Conservation (phyloP, 108 stramenopile genomes). For the Nitzschia sp. region DNA sequence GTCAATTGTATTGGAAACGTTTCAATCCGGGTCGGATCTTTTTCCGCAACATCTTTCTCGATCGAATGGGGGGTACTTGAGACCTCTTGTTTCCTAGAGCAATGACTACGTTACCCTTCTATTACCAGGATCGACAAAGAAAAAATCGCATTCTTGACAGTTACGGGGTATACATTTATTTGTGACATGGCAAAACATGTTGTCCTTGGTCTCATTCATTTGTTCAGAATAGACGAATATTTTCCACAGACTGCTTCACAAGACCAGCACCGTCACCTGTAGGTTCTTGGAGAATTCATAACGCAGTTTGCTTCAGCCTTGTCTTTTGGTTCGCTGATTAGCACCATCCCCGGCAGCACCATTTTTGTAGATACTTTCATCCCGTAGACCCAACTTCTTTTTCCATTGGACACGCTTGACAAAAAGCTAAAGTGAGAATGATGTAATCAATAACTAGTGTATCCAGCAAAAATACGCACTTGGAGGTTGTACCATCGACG, state of each 20-base stretch:
- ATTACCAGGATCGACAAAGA: slow-evolving; percentile 35
- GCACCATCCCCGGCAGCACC: slow-evolving; percentile 50
- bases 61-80: not conserved
- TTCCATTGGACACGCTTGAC: slow-evolving; percentile 36
- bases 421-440: not conserved
- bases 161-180: slow-evolving; percentile 33
- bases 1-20: too few species aligned
- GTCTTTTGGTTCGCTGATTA: slow-evolving; percentile 42
- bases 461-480: slow-evolving; percentile 19
- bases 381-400: slow-evolving; percentile 45
- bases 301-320: slow-evolving; percentile 30
- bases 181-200: not conserved
- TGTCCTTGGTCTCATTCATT: not conserved
- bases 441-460: not conserved
- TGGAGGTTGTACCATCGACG: slow-evolving; percentile 44
- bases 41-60: too few species aligned
- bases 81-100: not conserved
- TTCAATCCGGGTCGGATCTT: too few species aligned
- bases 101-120: slow-evolving; percentile 3
- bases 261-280: not conserved
- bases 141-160: slow-evolving; percentile 29
- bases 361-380: slow-evolving; percentile 40
- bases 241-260: not conserved
- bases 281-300: not conserved
- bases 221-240: not conserved